Base-by-base conservation (phyloP, 1,139 yeast species). In the Ashbya aceris region DNA sequence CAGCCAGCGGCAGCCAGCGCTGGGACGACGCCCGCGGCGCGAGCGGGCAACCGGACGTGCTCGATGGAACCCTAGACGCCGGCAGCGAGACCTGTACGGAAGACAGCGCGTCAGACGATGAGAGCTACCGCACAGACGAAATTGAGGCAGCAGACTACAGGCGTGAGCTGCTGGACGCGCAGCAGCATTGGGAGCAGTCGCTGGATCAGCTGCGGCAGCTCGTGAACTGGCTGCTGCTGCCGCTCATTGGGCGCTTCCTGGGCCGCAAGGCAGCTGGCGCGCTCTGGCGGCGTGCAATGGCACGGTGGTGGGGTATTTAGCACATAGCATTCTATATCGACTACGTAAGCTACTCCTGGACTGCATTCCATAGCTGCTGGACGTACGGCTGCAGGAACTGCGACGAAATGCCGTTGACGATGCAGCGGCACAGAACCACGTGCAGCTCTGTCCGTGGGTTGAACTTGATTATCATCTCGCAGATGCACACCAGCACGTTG, bases 101-200 rank as follows among this genome's bases (percentile, higher is more conserved):
- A 13, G 39, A 40, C 12, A 45, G 38, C 13, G 49, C 46, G 17
- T 48, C 39, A 8, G 40, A 40, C 38, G 49, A 50, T n/a, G 47
- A 48, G 29, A 53, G 48, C 33, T 42, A 43, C 33, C 47, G 42
- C 8, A 26, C 44, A 11, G 52, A 51, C 38, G 46, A 42, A 27
- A 27, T 40, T 27, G 50, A 48, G 28, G 48, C 40, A 8, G 30
- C 14, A 20, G 45, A 49, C 20, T 45, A 43, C 31, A 49, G 47
- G 23, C 41, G 48, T 10, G 50, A 48, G 37, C 43, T 59, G 36
- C 40, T 48, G 26, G 59, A 58, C 30, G 77, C 80, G 2, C 79
- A 77, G 51, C 71, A 73, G 49, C 83, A 79, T 49, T 79, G 83
- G 83, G 81, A 78, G 40, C 80, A 76, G 52, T 75, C 79, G 44